Conservation (phyloP, 352 stramenopile species). For the Hyphochytrium catenoides region DNA sequence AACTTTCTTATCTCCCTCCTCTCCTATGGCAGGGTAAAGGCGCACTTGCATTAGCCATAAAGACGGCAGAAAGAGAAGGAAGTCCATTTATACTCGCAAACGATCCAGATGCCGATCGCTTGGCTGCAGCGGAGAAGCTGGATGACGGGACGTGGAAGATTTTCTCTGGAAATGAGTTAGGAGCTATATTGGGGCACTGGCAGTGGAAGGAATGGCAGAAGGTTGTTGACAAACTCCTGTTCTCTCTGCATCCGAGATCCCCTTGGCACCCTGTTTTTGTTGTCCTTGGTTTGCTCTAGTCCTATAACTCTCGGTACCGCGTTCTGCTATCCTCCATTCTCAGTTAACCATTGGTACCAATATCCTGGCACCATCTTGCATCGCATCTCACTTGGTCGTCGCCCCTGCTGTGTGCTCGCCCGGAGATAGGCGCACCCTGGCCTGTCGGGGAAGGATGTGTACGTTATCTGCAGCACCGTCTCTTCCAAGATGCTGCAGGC, state of each 20-base stretch:
- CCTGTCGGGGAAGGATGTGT: conserved; percentile 28
- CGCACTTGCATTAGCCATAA: conserved; percentile 78
- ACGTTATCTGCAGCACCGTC: conserved; percentile 83
- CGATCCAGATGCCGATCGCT: conserved; percentile 91
- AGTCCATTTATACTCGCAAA: conserved; percentile 83
- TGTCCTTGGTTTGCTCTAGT: no score
- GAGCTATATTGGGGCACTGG: conserved; percentile 79
- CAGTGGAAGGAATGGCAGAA: conserved; percentile 37
- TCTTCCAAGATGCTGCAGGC: conserved; percentile 88
- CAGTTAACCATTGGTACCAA: no score
- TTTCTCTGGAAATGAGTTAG: conserved; percentile 96
- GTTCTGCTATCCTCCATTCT: no score
- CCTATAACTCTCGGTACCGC: no score
- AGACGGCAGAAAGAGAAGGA: conserved; percentile 33
- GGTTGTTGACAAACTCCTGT: no score
- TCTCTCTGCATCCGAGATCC: no score
- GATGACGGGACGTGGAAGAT: conserved; percentile 67
- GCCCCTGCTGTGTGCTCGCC: no score
- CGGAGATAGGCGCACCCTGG: conserved; percentile 25
- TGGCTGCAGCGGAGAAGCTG: conserved; percentile 77
- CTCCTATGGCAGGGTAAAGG: no score
- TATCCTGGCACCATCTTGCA: no score
- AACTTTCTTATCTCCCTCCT: no score
- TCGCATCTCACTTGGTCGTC: no score
- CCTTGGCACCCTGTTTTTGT: no score